phyloP scores from a whole-genome alignment of 768 basidiomycete genomes.

The Boletus speciosus region DNA sequence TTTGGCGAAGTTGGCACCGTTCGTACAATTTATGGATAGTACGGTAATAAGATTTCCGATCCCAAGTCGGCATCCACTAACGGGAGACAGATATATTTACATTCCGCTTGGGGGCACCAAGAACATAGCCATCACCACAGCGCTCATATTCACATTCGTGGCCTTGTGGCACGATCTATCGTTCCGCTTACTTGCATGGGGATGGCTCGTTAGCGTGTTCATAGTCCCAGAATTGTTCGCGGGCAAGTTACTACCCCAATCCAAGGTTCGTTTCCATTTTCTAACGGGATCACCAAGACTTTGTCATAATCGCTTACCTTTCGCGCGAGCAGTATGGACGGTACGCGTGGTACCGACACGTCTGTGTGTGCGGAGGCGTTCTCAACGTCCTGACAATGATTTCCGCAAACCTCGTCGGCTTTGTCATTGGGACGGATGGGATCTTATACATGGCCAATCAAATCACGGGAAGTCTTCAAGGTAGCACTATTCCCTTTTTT shows the following conservation, averaged over 20 bases:
- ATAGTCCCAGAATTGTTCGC: conserved; percentile 81
- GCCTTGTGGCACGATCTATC: conserved; percentile 97
- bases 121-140: conserved; percentile 55
- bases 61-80: not conserved
- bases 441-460: conserved; percentile 59
- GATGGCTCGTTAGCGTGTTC: conserved; percentile 92
- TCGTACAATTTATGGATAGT: conserved; percentile 96
- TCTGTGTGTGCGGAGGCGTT: conserved; percentile 78
- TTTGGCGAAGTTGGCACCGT: conserved; percentile 97
- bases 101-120: conserved; percentile 81
- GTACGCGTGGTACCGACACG: conserved; percentile 78
- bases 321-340: conserved; percentile 54
- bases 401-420: conserved; percentile 90
- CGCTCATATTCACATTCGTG: conserved; percentile 91
- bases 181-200: conserved; percentile 86
- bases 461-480: conserved; percentile 63
- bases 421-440: conserved; percentile 87
- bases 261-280: conserved; percentile 46
- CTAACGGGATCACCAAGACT: not conserved
- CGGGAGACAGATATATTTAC: conserved; percentile 78
- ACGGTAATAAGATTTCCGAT: conserved; percentile 45
- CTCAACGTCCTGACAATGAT: conserved; percentile 87
- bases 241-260: conserved; percentile 52
- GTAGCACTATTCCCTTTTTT: conserved; percentile 34
- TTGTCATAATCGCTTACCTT: not conserved